Conservation (phyloP, 441 rosid species). For the Gossypium davidsonii region DNA sequence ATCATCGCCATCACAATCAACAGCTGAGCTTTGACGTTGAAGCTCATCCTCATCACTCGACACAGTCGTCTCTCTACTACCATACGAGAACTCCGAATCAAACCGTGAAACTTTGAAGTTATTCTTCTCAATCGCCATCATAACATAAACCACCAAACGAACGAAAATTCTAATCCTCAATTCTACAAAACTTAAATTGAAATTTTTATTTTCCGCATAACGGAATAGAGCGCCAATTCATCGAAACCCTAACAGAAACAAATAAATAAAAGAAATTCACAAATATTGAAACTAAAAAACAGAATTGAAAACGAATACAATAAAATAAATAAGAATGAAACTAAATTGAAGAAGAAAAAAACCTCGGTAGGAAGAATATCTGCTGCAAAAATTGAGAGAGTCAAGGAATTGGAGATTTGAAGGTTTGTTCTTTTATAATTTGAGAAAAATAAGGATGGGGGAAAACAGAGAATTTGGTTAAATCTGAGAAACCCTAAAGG, state of each 20-base stretch:
- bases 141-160: conserved; percentile 20
- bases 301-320: not conserved
- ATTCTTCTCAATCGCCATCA: conserved; percentile 98
- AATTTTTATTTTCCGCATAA: not conserved
- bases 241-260: conserved; percentile 39
- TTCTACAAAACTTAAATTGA: conserved; percentile 3
- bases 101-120: conserved; percentile 68
- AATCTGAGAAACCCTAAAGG: conserved; percentile 64
- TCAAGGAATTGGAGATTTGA: conserved; percentile 9
- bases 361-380: not conserved
- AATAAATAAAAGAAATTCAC: conserved; percentile 5
- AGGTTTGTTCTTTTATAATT: not conserved
- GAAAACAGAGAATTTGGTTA: not conserved
- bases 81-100: conserved; percentile 76
- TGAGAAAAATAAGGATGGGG: conserved; percentile 6
- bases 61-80: conserved; percentile 60
- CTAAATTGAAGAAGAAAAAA: not conserved
- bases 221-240: conserved; percentile 14
- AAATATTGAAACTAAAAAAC: conserved; percentile 12
- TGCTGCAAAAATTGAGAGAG: conserved; percentile 1
- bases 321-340: conserved; percentile 3
- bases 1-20: conserved; percentile 40
- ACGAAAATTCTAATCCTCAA: not conserved
- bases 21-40: conserved; percentile 42
- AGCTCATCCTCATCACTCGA: conserved; percentile 66